Base-by-base conservation (phyloP, 2,329 filamentous ascomycete genomes). In the Microdochium bolleyi region DNA sequence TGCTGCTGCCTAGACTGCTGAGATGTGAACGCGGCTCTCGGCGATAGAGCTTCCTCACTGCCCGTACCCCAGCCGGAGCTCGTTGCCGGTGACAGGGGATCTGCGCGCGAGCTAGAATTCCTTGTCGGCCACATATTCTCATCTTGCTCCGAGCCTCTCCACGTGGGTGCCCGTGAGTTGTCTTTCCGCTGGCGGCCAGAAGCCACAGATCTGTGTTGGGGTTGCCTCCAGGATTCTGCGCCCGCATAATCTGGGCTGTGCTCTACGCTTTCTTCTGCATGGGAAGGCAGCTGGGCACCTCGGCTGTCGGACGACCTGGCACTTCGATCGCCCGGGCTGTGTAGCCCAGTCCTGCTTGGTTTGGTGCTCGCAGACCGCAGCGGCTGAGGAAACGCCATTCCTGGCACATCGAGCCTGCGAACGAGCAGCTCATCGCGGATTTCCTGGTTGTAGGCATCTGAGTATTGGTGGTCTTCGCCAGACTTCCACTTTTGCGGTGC, bases 401-500 rank as follows among this genome's bases (percentile, higher is more conserved):
- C 22, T 19, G 34, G 34, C 14, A 38, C 11, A 5, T 30, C 27
- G 5, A 30, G 11, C 27, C 5, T 30, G 27, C 27, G 27, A 11
- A 30, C 5, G 27, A 30, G 5, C 5, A 30, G 27, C 5, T 30
- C 11, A 5, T 30, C 27, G 5, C 27, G 27, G 11, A 5, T 30
- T 5, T 19, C 34, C 16, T 38, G 34, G 34, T 14, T 5, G n/a
- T 3, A 16, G 8, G 16, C 41, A 24, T 24, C 41, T 7, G 41
- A 22, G 41, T 46, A 46, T 19, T 46, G 7, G 19, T 46, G 7
- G 19, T 46, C 19, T 24, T 19, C 41, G 19, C 41, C 22, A 19
- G 16, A 21, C 19, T 22, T 22, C 41, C 41, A 46, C 13, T 11
- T 11, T 24, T 8, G 19, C 4, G 70, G 69, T 11, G 70, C 70